Evolutionary conservation across 2,329 filamentous ascomycete species (phyloP).

Genomic region (Zymoseptoria passerinii): DNA sequence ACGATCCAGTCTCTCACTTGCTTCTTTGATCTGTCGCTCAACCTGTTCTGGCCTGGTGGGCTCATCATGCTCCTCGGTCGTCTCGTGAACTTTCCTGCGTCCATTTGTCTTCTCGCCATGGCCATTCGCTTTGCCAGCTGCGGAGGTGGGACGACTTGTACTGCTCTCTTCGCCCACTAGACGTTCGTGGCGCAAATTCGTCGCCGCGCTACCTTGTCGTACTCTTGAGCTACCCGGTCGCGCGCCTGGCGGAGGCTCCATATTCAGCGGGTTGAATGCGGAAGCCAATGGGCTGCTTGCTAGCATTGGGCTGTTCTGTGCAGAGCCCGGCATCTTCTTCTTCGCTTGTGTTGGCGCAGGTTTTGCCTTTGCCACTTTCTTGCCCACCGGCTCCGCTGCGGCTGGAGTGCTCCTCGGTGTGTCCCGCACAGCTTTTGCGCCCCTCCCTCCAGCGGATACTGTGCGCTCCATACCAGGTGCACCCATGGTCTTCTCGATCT

Average conservation of each 20-base stretch:
- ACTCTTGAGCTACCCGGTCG: slow-evolving; percentile 62
- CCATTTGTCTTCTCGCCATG: slow-evolving; percentile 19
- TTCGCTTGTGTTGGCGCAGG: slow-evolving; percentile 61
- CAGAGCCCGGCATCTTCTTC: slow-evolving; percentile 58
- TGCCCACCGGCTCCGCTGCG: slow-evolving; percentile 55
- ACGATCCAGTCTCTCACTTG: slow-evolving; percentile 35
- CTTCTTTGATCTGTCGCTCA: slow-evolving; percentile 8
- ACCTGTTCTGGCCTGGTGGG: slow-evolving; percentile 11
- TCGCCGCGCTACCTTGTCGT: slow-evolving; percentile 63
- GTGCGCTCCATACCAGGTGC: slow-evolving; percentile 56
- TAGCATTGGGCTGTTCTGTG: slow-evolving; percentile 34
- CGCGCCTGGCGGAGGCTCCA: slow-evolving; percentile 59
- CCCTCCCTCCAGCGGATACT: slow-evolving; percentile 43
- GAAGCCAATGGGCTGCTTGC: slow-evolving; percentile 44
- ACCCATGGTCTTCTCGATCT: slow-evolving; percentile 52
- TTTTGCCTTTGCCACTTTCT: slow-evolving; percentile 61
- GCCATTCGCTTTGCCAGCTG: slow-evolving; percentile 19
- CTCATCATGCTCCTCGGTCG: slow-evolving; percentile 17
- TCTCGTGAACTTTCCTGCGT: slow-evolving; percentile 17
- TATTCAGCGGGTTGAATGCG: slow-evolving; percentile 52
- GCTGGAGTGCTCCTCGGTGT: slow-evolving; percentile 63
- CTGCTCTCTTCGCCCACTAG: slow-evolving; percentile 38
- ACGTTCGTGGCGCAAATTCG: slow-evolving; percentile 29
- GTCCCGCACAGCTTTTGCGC: slow-evolving; percentile 33
- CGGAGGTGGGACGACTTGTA: slow-evolving; percentile 17